Base-by-base conservation (phyloP, 257 asterid species). In the Salvia splendens region DNA sequence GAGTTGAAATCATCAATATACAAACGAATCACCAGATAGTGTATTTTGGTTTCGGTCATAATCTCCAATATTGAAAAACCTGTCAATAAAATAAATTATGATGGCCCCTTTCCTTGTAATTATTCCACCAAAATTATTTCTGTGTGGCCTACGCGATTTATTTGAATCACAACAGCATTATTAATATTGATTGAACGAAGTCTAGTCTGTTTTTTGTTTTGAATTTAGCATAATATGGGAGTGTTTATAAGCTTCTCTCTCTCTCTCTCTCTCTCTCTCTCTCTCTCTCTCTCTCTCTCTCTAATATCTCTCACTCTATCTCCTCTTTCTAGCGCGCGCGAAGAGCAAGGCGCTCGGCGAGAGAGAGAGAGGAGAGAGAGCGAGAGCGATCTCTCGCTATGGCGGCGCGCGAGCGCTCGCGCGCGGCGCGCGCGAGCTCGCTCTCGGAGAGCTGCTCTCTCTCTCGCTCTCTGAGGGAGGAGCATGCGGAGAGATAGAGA, bases 141-240 rank as follows among this genome's bases (percentile, higher is more conserved):
- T 67, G 14, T 46, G 66, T 73, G 65, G 61, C 28, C 80, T 56
- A 75, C 69, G 30, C 63, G 14, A 53, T 10, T 58, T 33, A 33
- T 40, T 38, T 50, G 9, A 49, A 70, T 51, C 28, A 17, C 10
- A 68, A 56, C 58, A 45, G 40, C 49, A 32, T 15, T 64, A 45
- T 49, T 12, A n/a, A n/a, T n/a, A 28, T 17, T 24, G 54, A 54
- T 6, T 46, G 30, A 17, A 7, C 10, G 52, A 54, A 15, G 70
- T 24, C 76, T 72, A 72, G 46, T 47, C 57, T 47, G 1, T 24
- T 0, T 12, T 63, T 41, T n/a, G n/a, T 59, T 17, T 8, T 17
- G 0, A 17, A 16, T 40, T 16, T 40, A 35, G 42, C 58, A 9
- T 45, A 45, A 11, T 3, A 10, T 55, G 61, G 51, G 45, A 7